Percentiles rank a stretch among this genome's conserved stretches.
Conservation (phyloP, 1,139 yeast species). For the Zygotorulaspora mrakii region DNA sequence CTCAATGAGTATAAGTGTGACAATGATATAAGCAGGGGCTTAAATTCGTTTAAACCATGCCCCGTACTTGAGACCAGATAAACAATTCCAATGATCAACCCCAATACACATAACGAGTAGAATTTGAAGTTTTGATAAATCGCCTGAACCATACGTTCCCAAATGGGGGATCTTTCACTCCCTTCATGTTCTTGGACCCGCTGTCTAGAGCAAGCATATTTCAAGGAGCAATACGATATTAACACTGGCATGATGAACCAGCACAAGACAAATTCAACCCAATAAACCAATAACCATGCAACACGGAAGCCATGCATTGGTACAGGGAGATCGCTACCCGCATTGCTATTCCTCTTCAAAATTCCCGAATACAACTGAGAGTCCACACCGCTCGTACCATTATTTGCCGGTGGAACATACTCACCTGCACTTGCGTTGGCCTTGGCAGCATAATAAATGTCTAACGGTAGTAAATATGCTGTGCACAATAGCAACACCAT, state of each 20-base stretch:
- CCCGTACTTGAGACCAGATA: constrained; percentile 29
- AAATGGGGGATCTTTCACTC: constrained; percentile 10
- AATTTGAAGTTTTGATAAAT: constrained; percentile 31
- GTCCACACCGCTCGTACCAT: background rate
- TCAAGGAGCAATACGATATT: constrained; percentile 32
- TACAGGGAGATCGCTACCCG: background rate
- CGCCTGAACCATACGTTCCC: constrained; percentile 24
- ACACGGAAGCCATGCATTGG: constrained; percentile 14
- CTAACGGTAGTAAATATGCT: constrained; percentile 32
- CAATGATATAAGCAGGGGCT: constrained; percentile 33
- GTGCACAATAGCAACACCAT: constrained; percentile 30
- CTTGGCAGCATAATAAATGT: constrained; percentile 25
- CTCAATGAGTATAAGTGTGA: constrained; percentile 35
- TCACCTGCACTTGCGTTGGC: constrained; percentile 4
- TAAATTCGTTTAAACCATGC: constrained; percentile 28
- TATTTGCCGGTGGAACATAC: constrained; percentile 3
- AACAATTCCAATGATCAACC: constrained; percentile 24
- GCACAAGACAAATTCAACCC: constrained; percentile 33
- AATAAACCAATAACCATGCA: constrained; percentile 31
- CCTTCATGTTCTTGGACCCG: constrained; percentile 2
- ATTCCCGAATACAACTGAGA: background rate
- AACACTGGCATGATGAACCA: constrained; percentile 35
- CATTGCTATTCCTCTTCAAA: background rate
- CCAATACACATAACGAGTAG: constrained; percentile 27
- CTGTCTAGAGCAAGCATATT: constrained; percentile 22